A percentile compares a stretch with the other conserved stretches of the same genome.
Conservation (phyloP, 2,329 filamentous ascomycete genomes). For the Stagonosporopsis chrysanthemi region DNA sequence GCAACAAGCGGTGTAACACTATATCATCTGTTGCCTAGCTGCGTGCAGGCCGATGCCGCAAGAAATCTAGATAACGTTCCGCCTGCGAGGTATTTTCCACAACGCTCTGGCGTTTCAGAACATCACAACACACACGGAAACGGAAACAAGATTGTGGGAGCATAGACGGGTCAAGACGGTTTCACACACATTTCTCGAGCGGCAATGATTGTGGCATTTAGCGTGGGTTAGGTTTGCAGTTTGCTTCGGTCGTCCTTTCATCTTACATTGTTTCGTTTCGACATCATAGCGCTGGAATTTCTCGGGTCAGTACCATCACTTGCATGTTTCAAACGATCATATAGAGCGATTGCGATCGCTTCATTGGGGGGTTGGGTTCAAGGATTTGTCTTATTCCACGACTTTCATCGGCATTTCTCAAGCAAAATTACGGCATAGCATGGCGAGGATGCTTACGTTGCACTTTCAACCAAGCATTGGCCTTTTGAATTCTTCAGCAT, state of each 20-base stretch:
- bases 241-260: constrained; percentile 30
- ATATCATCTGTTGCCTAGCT: constrained; percentile 19
- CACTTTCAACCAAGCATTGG: constrained; percentile 25
- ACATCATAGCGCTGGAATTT: constrained; percentile 41
- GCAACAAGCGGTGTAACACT: background rate
- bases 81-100: constrained; percentile 1
- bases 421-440: constrained; percentile 31
- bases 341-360: constrained; percentile 34
- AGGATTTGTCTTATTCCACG: constrained; percentile 6
- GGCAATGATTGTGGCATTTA: constrained; percentile 51
- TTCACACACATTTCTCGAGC: constrained; percentile 29
- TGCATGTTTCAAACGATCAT: constrained; percentile 32
- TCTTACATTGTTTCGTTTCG: constrained; percentile 27
- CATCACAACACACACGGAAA: constrained; percentile 23
- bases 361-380: constrained; percentile 17
- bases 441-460: constrained; percentile 32
- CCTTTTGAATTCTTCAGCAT: constrained; percentile 21
- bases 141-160: constrained; percentile 29
- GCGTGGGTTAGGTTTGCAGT: constrained; percentile 41
- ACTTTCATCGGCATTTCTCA: constrained; percentile 16
- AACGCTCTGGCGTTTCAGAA: constrained; percentile 13
- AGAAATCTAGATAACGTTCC: constrained; percentile 26
- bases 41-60: constrained; percentile 41
- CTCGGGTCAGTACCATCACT: constrained; percentile 29
- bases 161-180: constrained; percentile 20